Base-by-base conservation (phyloP, 2,329 filamentous ascomycete genomes). In the Neofusicoccum umdonicola region DNA sequence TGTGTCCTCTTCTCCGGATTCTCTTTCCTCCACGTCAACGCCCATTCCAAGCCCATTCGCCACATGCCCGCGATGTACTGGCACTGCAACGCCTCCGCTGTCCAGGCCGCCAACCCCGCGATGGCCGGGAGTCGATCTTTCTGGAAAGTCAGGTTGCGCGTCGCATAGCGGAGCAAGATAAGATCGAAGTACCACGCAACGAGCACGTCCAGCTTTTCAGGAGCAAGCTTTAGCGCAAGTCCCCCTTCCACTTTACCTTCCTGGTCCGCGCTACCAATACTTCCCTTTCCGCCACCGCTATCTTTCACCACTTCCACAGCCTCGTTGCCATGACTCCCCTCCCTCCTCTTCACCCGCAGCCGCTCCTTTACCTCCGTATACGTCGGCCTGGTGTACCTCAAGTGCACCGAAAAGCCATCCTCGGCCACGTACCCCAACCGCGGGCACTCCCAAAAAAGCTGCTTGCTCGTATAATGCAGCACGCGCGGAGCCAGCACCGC, bases 381-480 rank as follows among this genome's bases (percentile, higher is more conserved):
- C 8, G 54, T 45, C 11, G 54, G 54, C n/a, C 54, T 31, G 1
- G 15, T 17, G 27, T 47, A 31, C 22, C 54, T 15, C 41, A 58
- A 17, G 13, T 35, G 17, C n/a, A 35, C 27, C 3, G 48, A 63
- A 19, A 35, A 45, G 9, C 37, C 37, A 35, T 63, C 37, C 9
- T 47, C 54, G 3, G 39, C 54, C 15, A 12, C 13, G 8, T 58
- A 58, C 3, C 54, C 54, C 17, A 12, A 4, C 4, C 11, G 12
- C 19, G 48, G 6, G 12, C 76, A 78, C 51, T 77, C 74, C 76
- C 76, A 78, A 67, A 77, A 75, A 66, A 76, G 67, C 57, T 78
- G 75, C 62, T 71, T 69, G 50, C 68, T 68, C 41, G 73, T 71
- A 11, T 76, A 66, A 37, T 75, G 71, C 15, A 78, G 68, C 64